phyloP scores from a whole-genome alignment of 2,329 filamentous ascomycete genomes.

The Lasiodiplodia hormozganensis region DNA sequence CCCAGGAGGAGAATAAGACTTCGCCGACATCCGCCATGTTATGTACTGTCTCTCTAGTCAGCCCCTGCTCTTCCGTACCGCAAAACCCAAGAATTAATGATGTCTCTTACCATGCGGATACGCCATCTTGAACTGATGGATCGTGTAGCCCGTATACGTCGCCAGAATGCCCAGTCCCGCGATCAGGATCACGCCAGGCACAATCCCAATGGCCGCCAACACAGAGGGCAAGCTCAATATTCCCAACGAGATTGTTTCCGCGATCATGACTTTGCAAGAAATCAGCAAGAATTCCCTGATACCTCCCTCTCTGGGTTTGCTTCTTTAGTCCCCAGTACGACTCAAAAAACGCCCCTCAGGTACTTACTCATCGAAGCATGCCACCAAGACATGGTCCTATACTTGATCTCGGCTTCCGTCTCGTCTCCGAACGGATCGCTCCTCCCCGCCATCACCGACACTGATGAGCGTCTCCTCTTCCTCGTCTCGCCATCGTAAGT shows the following conservation, averaged over 20 bases:
- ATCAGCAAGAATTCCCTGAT: not conserved
- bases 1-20: slow-evolving; percentile 27
- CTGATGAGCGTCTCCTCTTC: not conserved
- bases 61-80: slow-evolving; percentile 56
- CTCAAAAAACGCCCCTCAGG: slow-evolving; percentile 34
- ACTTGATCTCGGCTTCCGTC: slow-evolving; percentile 53
- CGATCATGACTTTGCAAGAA: slow-evolving; percentile 59
- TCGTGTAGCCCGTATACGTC: slow-evolving; percentile 44
- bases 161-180: slow-evolving; percentile 29
- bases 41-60: slow-evolving; percentile 46
- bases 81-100: slow-evolving; percentile 53
- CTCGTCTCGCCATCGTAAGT: not conserved
- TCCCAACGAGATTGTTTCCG: slow-evolving; percentile 63
- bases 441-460: slow-evolving; percentile 6
- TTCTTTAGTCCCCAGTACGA: not conserved
- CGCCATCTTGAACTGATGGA: slow-evolving; percentile 31
- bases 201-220: slow-evolving; percentile 29
- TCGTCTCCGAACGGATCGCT: slow-evolving; percentile 38
- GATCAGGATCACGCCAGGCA: slow-evolving; percentile 30
- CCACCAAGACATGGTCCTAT: slow-evolving; percentile 58
- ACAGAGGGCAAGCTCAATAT: slow-evolving; percentile 38
- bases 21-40: slow-evolving; percentile 31
- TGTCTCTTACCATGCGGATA: slow-evolving; percentile 27
- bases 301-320: too few relatives aligned
- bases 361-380: slow-evolving; percentile 23